Evolutionary conservation across 352 stramenopile species (phyloP).

Genomic region (Aphanomyces invadans): DNA sequence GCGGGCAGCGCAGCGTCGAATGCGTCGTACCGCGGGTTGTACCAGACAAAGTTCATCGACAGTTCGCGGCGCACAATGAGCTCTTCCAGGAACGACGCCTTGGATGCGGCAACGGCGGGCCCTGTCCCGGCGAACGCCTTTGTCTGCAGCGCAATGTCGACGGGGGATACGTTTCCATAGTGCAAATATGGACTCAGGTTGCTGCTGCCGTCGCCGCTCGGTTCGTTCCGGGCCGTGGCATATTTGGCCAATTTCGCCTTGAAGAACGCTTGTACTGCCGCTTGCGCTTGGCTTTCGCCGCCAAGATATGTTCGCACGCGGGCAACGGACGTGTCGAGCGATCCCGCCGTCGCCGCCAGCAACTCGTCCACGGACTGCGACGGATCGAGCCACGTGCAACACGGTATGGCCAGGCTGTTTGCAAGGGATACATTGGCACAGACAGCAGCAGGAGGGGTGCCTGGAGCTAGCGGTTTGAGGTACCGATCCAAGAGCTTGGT

Average conservation of each 20-base stretch:
- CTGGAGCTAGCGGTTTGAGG: constrained; percentile 46
- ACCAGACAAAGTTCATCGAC: constrained; percentile 96
- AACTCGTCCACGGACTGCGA: constrained; percentile 32
- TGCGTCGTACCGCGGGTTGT: constrained; percentile 93
- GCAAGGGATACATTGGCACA: not conserved
- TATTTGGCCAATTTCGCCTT: constrained; percentile 67
- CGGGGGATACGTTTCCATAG: constrained; percentile 83
- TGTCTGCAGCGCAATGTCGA: constrained; percentile 45
- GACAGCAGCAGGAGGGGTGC: not conserved
- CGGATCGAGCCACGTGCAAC: constrained; percentile 38
- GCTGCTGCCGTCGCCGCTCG: constrained; percentile 87
- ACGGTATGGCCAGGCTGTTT: not conserved
- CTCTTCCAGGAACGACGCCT: constrained; percentile 88
- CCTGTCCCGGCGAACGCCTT: constrained; percentile 19
- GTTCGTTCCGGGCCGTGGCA: constrained; percentile 90
- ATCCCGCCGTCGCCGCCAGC: constrained; percentile 33
- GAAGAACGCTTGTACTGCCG: constrained; percentile 84
- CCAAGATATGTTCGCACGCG: constrained; percentile 54
- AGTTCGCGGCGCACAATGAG: constrained; percentile 95
- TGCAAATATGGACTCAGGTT: constrained; percentile 92
- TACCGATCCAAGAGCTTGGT: constrained; percentile 86
- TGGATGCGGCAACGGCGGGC: constrained; percentile 15
- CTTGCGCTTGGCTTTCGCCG: constrained; percentile 53
- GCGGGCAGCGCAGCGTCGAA: constrained; percentile 71
- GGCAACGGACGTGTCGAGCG: constrained; percentile 56